These are phyloP conservation scores for Ceratocystis papillata DNA, from an alignment of 2,329 filamentous ascomycete species.

Conservation along the genomic window DNA sequence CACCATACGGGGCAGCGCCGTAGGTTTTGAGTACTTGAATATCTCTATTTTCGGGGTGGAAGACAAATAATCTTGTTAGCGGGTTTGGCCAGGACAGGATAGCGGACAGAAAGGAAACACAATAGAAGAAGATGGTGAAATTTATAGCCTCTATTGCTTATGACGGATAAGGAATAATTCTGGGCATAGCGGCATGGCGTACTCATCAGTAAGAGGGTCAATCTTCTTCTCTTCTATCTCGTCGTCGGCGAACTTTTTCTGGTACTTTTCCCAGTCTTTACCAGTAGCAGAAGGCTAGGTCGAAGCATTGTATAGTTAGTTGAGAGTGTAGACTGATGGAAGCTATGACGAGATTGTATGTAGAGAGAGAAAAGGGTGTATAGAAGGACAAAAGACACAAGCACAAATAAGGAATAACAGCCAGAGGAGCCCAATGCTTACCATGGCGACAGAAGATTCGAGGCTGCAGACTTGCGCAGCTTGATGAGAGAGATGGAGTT, in stretches of 20 bases:
- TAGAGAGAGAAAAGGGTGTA: not conserved
- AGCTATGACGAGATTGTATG: not conserved
- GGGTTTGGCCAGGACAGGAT: not conserved
- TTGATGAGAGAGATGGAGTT: not conserved
- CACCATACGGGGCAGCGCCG: slow-evolving; percentile 88
- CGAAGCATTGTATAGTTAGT: too few species aligned
- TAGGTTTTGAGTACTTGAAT: slow-evolving; percentile 99
- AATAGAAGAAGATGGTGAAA: too few species aligned
- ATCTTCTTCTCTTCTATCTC: slow-evolving; percentile 99
- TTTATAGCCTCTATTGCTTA: too few species aligned
- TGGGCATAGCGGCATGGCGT: too few species aligned
- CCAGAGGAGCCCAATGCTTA: not conserved
- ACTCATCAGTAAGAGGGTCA: slow-evolving; percentile 93
- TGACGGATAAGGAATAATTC: too few species aligned
- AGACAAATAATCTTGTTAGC: slow-evolving; percentile 13
- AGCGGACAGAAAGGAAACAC: too few species aligned
- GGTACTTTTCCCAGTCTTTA: slow-evolving; percentile 95
- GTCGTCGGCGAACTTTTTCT: slow-evolving; percentile 93
- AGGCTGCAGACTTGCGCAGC: slow-evolving; percentile 14
- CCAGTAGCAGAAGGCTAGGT: slow-evolving; percentile 83
- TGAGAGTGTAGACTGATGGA: not conserved
- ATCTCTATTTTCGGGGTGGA: slow-evolving; percentile 53
- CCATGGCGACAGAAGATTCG: slow-evolving; percentile 16
- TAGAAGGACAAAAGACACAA: not conserved
- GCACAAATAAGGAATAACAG: too few species aligned